These are phyloP conservation scores for Xylaria sp. DNA, from an alignment of 2,329 filamentous ascomycete genomes.

Conservation along the genomic window DNA sequence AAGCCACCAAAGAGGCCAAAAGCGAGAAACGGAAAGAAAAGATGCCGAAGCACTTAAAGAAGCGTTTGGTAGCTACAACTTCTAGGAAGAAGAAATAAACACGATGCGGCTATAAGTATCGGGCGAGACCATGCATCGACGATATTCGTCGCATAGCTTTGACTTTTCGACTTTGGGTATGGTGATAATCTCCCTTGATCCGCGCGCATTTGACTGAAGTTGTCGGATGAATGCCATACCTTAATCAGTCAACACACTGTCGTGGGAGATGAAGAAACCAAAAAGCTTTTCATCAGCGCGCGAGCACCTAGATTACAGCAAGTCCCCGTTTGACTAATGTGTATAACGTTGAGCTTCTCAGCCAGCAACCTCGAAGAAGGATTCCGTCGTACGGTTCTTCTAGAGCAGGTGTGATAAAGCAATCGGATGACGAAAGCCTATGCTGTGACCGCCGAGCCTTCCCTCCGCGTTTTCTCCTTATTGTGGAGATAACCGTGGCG, in stretches of 20 bases:
- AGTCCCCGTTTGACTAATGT: not conserved
- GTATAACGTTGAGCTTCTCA: not conserved
- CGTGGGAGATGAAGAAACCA: not conserved
- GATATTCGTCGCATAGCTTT: not conserved
- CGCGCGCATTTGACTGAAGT: not conserved
- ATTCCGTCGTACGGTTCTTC: not conserved
- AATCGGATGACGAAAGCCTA: conserved; percentile 63
- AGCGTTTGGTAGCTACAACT: conserved; percentile 77
- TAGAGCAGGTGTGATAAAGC: conserved; percentile 18
- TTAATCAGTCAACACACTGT: not conserved
- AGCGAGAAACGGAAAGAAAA: conserved; percentile 93
- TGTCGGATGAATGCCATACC: not conserved
- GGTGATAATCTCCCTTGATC: not conserved
- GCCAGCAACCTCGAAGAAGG: not conserved
- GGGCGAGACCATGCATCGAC: not conserved
- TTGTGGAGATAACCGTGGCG: conserved; percentile 55
- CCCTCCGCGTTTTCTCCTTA: conserved; percentile 44
- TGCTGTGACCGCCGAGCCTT: conserved; percentile 33
- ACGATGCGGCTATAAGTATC: not conserved
- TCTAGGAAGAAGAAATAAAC: conserved; percentile 71
- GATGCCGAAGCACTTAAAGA: conserved; percentile 97
- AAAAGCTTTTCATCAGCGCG: not conserved
- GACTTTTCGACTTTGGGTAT: not conserved
- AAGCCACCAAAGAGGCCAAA: conserved; percentile 93
- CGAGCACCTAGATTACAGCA: not conserved